Percentiles rank a stretch among this genome's conserved stretches.
phyloP scores from a whole-genome alignment of 1,284 basidiomycete genomes.

The Pseudozyma flocculosa region DNA sequence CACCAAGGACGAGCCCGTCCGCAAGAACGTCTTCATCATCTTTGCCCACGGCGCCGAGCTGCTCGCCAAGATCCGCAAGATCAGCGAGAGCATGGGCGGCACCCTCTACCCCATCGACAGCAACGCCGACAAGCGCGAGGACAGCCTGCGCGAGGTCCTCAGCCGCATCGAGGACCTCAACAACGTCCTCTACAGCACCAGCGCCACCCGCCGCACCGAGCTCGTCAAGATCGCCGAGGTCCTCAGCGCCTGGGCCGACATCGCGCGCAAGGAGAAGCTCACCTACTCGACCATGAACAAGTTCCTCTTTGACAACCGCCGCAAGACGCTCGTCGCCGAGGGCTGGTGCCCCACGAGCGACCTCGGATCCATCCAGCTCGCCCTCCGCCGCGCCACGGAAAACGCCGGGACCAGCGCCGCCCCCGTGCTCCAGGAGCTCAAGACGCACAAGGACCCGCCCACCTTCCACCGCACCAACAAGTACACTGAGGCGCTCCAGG shows the following conservation, averaged over 20 bases:
- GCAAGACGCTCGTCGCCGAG: conserved; percentile 94
- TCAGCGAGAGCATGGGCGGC: conserved; percentile 96
- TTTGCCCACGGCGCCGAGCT: conserved; percentile 94
- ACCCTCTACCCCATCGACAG: conserved; percentile 95
- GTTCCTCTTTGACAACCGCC: conserved; percentile 87
- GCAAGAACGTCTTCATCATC: conserved; percentile 98
- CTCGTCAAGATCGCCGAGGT: conserved; percentile 82
- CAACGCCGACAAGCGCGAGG: conserved; percentile 85
- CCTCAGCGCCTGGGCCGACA: conserved; percentile 86
- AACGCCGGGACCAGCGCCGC: conserved; percentile 88
- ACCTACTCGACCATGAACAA: conserved; percentile 65
- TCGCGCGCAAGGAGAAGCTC: conserved; percentile 91
- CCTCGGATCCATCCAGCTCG: conserved; percentile 80
- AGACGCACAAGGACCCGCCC: conserved; percentile 86
- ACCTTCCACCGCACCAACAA: conserved; percentile 94
- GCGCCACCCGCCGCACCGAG: conserved; percentile 74
- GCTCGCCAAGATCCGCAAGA: conserved; percentile 94
- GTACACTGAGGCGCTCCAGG: conserved; percentile 96
- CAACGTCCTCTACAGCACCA: conserved; percentile 69
- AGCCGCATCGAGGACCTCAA: conserved; percentile 89
- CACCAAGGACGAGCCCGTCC: conserved; percentile 62
- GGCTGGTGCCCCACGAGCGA: conserved; percentile 96
- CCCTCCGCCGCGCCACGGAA: conserved; percentile 89
- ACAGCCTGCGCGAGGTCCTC: conserved; percentile 84
- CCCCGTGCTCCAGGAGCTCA: conserved; percentile 87